Conservation (phyloP, 257 asterid genomes). For the Plectranthus barbatus region DNA sequence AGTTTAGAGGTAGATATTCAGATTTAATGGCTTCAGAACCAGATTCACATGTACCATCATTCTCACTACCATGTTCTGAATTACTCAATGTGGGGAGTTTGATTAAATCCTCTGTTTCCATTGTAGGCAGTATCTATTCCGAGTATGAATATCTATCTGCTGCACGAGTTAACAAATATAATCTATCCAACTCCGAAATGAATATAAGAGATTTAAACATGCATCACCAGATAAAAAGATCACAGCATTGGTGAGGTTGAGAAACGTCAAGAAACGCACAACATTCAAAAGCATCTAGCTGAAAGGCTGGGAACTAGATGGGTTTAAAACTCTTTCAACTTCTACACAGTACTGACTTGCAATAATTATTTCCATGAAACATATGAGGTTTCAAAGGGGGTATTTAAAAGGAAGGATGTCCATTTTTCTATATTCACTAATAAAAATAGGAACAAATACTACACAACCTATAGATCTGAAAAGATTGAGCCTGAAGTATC, state of each 20-base stretch:
- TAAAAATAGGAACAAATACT: neutral
- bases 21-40: conserved; percentile 21
- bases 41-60: conserved; percentile 18
- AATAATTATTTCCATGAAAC: neutral
- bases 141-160: neutral
- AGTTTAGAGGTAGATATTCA: conserved; percentile 20
- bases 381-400: neutral
- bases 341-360: neutral
- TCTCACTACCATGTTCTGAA: conserved; percentile 33
- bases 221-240: neutral
- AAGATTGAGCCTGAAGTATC: neutral
- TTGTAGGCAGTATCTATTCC: conserved; percentile 15
- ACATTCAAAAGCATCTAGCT: neutral
- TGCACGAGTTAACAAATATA: neutral
- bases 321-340: neutral
- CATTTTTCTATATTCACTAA: neutral
- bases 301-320: neutral
- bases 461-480: neutral
- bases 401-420: neutral
- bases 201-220: neutral
- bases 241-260: neutral
- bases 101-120: conserved; percentile 57
- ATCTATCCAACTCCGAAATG: neutral
- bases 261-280: conserved; percentile 1
- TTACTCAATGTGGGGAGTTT: conserved; percentile 40